Conservation (phyloP, 495 filamentous ascomycete species). For the Melanomma pulvis-pyrius region DNA sequence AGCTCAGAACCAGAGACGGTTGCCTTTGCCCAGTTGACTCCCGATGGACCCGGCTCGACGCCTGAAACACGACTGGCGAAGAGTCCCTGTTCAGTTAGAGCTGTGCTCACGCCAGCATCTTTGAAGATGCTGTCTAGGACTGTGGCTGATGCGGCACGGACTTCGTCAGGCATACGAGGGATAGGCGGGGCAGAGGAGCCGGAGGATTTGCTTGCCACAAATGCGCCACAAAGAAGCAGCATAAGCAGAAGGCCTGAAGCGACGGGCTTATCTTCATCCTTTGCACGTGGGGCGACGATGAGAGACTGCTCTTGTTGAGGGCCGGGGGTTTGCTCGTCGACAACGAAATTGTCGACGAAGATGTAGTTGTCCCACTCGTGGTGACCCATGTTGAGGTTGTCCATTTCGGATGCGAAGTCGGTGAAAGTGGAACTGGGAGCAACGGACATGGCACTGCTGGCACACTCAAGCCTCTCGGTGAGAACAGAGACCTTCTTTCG, state of each 20-base stretch:
- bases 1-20: conserved; percentile 58
- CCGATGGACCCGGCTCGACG: conserved; percentile 47
- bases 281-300: conserved; percentile 60
- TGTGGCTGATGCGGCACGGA: conserved; percentile 86
- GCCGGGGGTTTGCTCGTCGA: conserved; percentile 52
- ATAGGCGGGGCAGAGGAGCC: conserved; percentile 63
- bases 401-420: conserved; percentile 77
- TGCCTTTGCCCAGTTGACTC: conserved; percentile 44
- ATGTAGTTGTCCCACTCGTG: conserved; percentile 78
- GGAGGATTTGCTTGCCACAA: conserved; percentile 83
- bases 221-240: conserved; percentile 96
- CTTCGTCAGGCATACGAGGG: conserved; percentile 87
- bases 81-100: conserved; percentile 27
- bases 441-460: conserved; percentile 64
- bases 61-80: conserved; percentile 44
- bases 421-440: conserved; percentile 62
- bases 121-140: conserved; percentile 87
- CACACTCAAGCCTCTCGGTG: conserved; percentile 79
- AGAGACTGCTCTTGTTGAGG: conserved; percentile 46
- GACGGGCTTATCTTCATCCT: conserved; percentile 53
- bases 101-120: conserved; percentile 54
- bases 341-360: conserved; percentile 64
- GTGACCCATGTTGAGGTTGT: conserved; percentile 76
- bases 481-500: conserved; percentile 94
- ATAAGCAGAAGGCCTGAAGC: conserved; percentile 51